Evolutionary conservation across 2,329 filamentous ascomycete species (phyloP), one percentile per base, ranked within the genome.

Genomic region (Incumbomyces lentus): DNA sequence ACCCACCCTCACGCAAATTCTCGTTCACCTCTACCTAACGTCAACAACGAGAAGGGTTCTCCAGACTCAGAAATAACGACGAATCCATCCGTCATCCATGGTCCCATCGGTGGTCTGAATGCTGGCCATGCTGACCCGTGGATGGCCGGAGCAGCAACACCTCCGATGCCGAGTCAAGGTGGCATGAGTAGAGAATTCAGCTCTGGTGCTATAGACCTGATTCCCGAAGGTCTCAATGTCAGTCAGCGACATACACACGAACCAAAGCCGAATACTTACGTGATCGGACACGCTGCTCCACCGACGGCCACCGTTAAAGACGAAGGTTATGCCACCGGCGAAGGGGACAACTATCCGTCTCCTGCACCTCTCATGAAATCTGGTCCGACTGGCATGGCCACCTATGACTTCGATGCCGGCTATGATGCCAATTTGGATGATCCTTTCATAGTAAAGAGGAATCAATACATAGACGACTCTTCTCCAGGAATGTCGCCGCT

Each of bases 401-500:
- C 6, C 13, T 38, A 45, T 22, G 34, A 45, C 13, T 37, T 45
- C n/a, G 34, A 45, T 12, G 17, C 39, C 16, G 29, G 31, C 8
- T 30, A 51, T 13, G 67, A 61, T 46, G 42, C 13, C 12, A 34
- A 35, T 14, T 65, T 59, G 10, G 73, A 74, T 17, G 85, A 92
- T 62, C 78, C 82, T 1, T 88, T 88, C 60, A 78, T 78, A 49
- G 65, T 75, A 39, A 62, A 70, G 49, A 68, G 70, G 31, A 79
- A 86, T 41, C 81, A 92, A 36, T 57, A 57, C 57, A 70, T 89
- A 39, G 94, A 87, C 60, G 89, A 86, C 41, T 83, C 95, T 69
- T 95, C 90, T 6, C 87, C 95, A 59, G 90, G 89, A 38, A 87
- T 95, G 76, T 92, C 88, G 26, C 89, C 90, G 2, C 72, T 96